Evolutionary conservation across 2,329 filamentous ascomycete genomes (phyloP).

Genomic region (Arthroderma sp.): DNA sequence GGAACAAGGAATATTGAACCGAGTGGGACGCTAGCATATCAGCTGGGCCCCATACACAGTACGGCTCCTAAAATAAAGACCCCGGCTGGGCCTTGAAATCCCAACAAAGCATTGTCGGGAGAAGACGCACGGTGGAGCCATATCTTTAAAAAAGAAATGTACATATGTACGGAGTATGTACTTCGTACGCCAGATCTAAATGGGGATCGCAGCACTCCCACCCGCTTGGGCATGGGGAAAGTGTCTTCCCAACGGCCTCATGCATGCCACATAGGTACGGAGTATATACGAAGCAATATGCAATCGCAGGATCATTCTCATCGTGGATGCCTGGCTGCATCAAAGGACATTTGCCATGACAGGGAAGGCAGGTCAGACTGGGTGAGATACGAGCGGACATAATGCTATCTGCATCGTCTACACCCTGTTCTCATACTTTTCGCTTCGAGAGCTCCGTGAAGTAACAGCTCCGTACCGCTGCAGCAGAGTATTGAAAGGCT

Average conservation of each 20-base stretch:
- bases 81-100: not conserved
- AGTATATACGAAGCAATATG: too few species aligned
- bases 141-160: not conserved
- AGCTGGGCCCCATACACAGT: not conserved
- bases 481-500: not conserved
- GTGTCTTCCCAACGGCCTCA: too few species aligned
- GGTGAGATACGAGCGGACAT: not conserved
- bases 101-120: not conserved
- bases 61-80: not conserved
- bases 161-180: too few species aligned
- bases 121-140: not conserved
- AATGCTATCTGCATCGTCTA: not conserved
- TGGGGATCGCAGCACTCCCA: not conserved
- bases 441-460: not conserved
- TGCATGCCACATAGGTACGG: too few species aligned
- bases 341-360: not conserved
- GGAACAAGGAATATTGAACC: not conserved
- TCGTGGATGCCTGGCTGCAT: too few species aligned
- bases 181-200: too few species aligned
- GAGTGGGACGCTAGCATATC: not conserved
- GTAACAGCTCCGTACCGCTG: not conserved
- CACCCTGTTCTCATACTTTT: not conserved
- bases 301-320: too few species aligned
- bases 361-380: not conserved
- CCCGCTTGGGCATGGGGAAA: not conserved